Evolutionary conservation across 768 basidiomycete species (phyloP), one percentile per base, ranked within the genome.

Genomic region (Mycena rebaudengoi): DNA sequence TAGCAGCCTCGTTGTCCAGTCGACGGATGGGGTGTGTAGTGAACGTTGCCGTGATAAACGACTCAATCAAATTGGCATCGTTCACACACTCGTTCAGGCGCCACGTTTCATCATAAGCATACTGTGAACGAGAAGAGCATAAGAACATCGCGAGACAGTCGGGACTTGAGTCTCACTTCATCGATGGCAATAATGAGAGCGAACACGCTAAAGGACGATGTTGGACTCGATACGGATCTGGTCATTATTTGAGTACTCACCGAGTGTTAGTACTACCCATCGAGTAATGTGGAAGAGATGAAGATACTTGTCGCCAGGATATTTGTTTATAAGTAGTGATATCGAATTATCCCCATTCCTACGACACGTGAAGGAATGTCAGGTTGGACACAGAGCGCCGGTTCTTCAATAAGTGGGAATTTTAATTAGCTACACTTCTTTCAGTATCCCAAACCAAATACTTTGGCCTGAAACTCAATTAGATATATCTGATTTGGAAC

Each of bases 121-220:
- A 33, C 48, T 50, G 48, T 32, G 26, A 50, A 50, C 30, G 48
- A 33, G 48, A 50, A 30, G 48, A 50, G 33, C 23, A 33, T 33
- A 8, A 50, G 48, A 50, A 50, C 48, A 50, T 50, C n/a, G n/a
- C 48, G 30, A 50, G 48, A 50, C n/a, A 50, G 33, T 50, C 5
- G 48, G 48, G 18, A 50, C 48, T 33, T 33, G 48, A 50, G 48
- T 50, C 48, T 50, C 48, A 50, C 48, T 50, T 50, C 33, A 50
- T 50, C 29, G n/a, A 50, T 33, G 48, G 29, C 48, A 32, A 37
- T 18, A 37, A 37, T 37, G 35, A 37, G 35, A 18, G 35, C 35
- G 18, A 37, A 37, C 35, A 37, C 35, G 35, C 35, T 37, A 20
- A 33, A 49, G 48, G 48, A 49, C 8, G 48, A 49, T 30, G 48